Evolutionary conservation across 108 stramenopile genomes (phyloP).

Genomic region (Cyclotella atomus): DNA sequence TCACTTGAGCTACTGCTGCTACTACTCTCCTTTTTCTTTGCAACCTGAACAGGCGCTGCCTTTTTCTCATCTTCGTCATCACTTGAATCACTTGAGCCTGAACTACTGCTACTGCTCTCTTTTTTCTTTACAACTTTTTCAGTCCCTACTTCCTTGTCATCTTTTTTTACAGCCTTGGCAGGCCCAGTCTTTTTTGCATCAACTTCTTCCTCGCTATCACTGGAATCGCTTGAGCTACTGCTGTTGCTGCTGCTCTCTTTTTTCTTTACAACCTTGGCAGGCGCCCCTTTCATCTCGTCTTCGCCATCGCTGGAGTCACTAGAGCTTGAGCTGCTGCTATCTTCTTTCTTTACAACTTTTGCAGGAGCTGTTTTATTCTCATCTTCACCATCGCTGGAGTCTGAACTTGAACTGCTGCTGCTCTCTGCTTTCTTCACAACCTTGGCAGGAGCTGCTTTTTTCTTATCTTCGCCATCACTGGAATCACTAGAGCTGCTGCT

Average conservation of each 20-base stretch:
- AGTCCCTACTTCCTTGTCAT: neutral
- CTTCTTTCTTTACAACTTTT: constrained; percentile 8
- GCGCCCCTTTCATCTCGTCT: constrained; percentile 9
- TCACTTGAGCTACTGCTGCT: neutral
- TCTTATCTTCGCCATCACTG: constrained; percentile 22
- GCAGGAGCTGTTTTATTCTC: constrained; percentile 8
- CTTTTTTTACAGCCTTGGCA: neutral
- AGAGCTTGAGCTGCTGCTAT: constrained; percentile 11
- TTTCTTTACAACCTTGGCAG: constrained; percentile 7
- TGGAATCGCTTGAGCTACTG: constrained; percentile 18
- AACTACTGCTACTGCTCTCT: no score
- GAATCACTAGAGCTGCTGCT: constrained; percentile 17
- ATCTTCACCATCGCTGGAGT: constrained; percentile 26
- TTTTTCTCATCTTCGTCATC: no score
- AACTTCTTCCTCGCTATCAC: constrained; percentile 21
- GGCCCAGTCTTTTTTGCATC: neutral
- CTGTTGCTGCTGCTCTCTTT: constrained; percentile 3
- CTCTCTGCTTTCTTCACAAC: constrained; percentile 8
- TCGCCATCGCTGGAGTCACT: constrained; percentile 1
- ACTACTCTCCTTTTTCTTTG: no score
- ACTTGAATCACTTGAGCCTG: neutral
- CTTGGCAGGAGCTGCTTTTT: neutral
- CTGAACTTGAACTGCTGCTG: constrained; percentile 11
- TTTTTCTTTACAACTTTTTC: no score
- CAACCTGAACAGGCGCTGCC: no score